Conservation (phyloP, 768 basidiomycete genomes). For the Austroboletus festivus region DNA sequence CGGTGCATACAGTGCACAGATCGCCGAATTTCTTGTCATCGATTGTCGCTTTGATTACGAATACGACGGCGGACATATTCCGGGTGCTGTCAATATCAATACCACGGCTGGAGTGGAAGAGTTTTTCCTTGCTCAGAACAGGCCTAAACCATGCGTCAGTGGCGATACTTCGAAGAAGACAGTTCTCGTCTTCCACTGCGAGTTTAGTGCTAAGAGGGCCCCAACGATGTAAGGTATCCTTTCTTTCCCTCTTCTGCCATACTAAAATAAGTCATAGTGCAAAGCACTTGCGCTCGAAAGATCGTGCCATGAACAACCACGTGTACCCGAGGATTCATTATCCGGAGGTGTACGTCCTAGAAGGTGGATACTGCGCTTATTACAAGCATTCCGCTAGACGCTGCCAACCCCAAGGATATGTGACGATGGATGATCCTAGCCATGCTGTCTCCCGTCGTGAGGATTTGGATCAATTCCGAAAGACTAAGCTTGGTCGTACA, state of each 20-base stretch:
- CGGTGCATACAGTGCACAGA: slow-evolving; percentile 63
- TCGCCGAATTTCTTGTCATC: slow-evolving; percentile 74
- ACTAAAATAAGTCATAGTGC: slow-evolving; percentile 52
- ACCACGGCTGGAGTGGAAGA: slow-evolving; percentile 77
- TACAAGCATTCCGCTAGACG: slow-evolving; percentile 63
- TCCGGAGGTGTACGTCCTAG: slow-evolving; percentile 94
- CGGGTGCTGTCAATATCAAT: slow-evolving; percentile 89
- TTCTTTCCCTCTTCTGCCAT: background rate
- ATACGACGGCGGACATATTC: slow-evolving; percentile 89
- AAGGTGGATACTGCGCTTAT: slow-evolving; percentile 93
- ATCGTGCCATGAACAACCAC: slow-evolving; percentile 85
- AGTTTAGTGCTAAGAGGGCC: slow-evolving; percentile 92
- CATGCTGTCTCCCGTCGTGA: slow-evolving; percentile 78
- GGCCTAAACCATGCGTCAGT: slow-evolving; percentile 68
- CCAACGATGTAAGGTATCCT: slow-evolving; percentile 79
- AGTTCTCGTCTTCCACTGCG: slow-evolving; percentile 94
- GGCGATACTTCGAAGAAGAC: slow-evolving; percentile 75
- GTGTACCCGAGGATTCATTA: slow-evolving; percentile 91
- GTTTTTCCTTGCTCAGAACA: slow-evolving; percentile 62
- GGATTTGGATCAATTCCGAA: slow-evolving; percentile 90
- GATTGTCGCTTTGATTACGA: slow-evolving; percentile 99
- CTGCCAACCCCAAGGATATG: slow-evolving; percentile 81
- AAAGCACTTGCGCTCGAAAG: slow-evolving; percentile 87
- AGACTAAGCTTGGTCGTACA: slow-evolving; percentile 81
- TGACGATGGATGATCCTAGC: slow-evolving; percentile 92